Base-by-base conservation (phyloP, 2,329 filamentous ascomycete species). In the Alternaria arbusti region DNA sequence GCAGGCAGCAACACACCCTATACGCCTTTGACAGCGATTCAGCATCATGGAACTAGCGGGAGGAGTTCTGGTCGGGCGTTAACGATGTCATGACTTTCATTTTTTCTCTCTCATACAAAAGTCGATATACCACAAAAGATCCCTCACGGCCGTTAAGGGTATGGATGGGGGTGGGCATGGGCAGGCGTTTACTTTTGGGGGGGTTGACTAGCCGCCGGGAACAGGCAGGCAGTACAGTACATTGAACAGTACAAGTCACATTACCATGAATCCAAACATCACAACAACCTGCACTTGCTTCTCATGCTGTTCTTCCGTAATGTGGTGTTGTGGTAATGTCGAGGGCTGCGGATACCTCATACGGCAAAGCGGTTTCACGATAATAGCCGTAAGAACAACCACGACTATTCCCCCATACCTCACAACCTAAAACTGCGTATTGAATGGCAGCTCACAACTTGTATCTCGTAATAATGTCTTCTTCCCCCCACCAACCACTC, bases 31-130 rank as follows among this genome's bases (percentile, higher is more conserved):
- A 43, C 7, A 8, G 20, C 46, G n/a, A 57, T 23, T 10, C 43
- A 22, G 49, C 36, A 46, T 50, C n/a, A 12, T 25, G 22, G 12
- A 26, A n/a, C 8, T 20, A 49, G 28, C 45, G 40, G 15, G 17
- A 30, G 30, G 46, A n/a, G 22, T n/a, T 30, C 56, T 51, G 46
- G 23, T 40, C 40, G 32, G 60, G 60, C 60, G 47, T 59, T 68
- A 59, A 75, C 62, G 70, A 73, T 23, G 59, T 68, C 25, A 70
- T 54, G 68, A 72, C 62, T 67, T 70, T 64, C 55, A 51, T 70
- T 68, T 17, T 62, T 68, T n/a, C 61, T 25, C 54, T 63, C 61
- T 54, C 20, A 36, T 71, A 70, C 60, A 59, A 61, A 63, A 65
- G 51, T 57, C 45, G 66, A 64, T 70, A 68, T 65, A 65, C 54